Base-by-base conservation (phyloP, 768 basidiomycete species). In the Botryobasidium botryosum region DNA sequence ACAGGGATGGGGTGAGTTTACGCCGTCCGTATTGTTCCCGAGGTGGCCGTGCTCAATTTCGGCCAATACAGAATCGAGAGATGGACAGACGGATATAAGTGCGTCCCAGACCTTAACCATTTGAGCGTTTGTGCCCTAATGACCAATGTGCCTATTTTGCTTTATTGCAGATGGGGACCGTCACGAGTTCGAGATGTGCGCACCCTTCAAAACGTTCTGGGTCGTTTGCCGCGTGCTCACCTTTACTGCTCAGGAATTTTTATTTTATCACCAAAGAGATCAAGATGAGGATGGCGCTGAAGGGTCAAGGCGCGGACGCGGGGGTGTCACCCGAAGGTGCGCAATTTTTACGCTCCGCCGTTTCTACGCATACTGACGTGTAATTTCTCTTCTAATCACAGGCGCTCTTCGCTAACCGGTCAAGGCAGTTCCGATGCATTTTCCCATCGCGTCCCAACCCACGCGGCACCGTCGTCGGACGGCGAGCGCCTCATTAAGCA, bases 1-100 rank as follows among this genome's bases (percentile, higher is more conserved):
- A 35, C 37, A n/a, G 46, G 46, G 17, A 47, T 47, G 46, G 46
- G 46, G 41, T 39, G 43, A 47, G 31, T 39, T 39, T 47, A 4
- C 32, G 46, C 37, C 23, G 17, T 15, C 18, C 18, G 12, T 18
- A 12, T 33, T 33, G 18, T 33, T 33, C 32, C 18, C 10, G 23
- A 37, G 23, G 36, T 5, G 8, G n/a, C 36, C 23, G n/a, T n/a
- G n/a, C 5, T 37, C 5, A 18, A n/a, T 37, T 37, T 37, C n/a
- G 17, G 6, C 17, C 23, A 21, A 8, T 6, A 21, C 5, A 18
- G 6, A 5, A 18, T 37, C 23, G 36, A 6, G 36, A 37, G 36
- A 18, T n/a, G 36, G 36, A n/a, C 17, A 37, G n/a, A 10, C n/a
- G n/a, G 17, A 21, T 37, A n/a, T n/a, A 18, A 21, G n/a, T 37